Conservation (phyloP, 257 asterid species). For the Przewalskia tangutica region DNA sequence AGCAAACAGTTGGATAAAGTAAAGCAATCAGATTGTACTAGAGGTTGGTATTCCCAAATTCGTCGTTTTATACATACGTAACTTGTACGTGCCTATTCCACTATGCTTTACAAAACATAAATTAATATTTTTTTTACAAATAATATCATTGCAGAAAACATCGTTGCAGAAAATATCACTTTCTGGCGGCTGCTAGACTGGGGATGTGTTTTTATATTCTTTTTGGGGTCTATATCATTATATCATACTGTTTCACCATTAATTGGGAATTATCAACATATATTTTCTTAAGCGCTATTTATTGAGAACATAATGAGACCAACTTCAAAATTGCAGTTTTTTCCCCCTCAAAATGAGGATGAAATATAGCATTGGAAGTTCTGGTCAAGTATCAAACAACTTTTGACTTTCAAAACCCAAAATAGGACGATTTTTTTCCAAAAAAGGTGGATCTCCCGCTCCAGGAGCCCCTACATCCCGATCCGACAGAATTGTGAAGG, state of each 20-base stretch:
- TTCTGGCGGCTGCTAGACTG: neutral
- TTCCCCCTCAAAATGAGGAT: neutral
- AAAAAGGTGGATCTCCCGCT: too few relatives aligned
- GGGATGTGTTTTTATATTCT: neutral
- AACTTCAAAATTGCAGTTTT: neutral
- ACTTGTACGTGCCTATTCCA: too few relatives aligned
- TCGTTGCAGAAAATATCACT: too few relatives aligned
- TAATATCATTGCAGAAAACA: neutral
- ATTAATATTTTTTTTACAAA: neutral
- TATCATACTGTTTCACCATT: neutral
- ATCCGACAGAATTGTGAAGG: too few relatives aligned
- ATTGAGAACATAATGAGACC: neutral
- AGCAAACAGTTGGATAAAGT: too few relatives aligned
- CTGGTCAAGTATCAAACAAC: neutral
- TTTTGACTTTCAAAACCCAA: neutral
- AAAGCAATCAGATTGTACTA: too few relatives aligned
- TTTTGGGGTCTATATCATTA: neutral
- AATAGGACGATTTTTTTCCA: too few relatives aligned
- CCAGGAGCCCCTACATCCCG: too few relatives aligned
- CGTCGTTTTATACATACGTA: too few relatives aligned
- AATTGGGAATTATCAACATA: neutral
- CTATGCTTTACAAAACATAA: too few relatives aligned
- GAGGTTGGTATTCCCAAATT: too few relatives aligned
- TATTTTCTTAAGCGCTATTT: neutral
- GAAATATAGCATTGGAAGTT: neutral